Percentiles rank a stretch among this genome's conserved stretches.
Evolutionary conservation across 352 stramenopile species (phyloP).

Genomic region (Poterioochromonas sp.): DNA sequence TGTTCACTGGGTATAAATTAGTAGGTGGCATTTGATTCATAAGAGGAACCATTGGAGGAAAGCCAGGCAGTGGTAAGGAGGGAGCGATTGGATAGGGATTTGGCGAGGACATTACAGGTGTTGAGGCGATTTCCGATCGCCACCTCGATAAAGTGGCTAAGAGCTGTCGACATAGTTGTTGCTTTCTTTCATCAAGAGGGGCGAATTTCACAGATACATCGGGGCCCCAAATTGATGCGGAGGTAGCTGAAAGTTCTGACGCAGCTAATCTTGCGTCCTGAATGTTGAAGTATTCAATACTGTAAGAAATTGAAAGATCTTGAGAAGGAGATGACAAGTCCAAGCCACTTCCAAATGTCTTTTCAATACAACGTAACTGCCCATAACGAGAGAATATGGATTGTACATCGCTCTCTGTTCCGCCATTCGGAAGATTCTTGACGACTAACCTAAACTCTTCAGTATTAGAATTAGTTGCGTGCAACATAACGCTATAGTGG

Average conservation of each 20-base stretch:
- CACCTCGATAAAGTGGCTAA: neutral
- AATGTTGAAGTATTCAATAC: conserved; percentile 28
- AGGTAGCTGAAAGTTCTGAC: conserved; percentile 21
- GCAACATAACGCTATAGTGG: conserved; percentile 20
- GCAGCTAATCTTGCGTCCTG: conserved; percentile 15
- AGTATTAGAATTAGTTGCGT: neutral
- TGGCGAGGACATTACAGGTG: too few species aligned
- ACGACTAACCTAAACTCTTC: conserved; percentile 25
- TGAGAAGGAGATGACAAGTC: neutral
- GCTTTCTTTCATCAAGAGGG: neutral
- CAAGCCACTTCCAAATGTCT: neutral
- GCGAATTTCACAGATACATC: conserved; percentile 8
- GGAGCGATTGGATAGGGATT: too few species aligned
- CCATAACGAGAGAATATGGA: conserved; percentile 16
- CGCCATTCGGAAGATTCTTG: neutral
- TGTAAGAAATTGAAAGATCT: neutral
- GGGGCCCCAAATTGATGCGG: neutral
- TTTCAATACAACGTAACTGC: conserved; percentile 6
- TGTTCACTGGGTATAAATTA: too few species aligned
- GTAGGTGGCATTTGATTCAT: too few species aligned
- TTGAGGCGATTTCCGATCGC: neutral
- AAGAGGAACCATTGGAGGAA: too few species aligned
- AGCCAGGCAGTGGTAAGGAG: too few species aligned
- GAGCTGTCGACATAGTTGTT: conserved; percentile 6
- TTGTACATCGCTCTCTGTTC: neutral